Evolutionary conservation across 2,329 filamentous ascomycete species (phyloP), one percentile per base, ranked within the genome.

Genomic region (Didymella segeticola): DNA sequence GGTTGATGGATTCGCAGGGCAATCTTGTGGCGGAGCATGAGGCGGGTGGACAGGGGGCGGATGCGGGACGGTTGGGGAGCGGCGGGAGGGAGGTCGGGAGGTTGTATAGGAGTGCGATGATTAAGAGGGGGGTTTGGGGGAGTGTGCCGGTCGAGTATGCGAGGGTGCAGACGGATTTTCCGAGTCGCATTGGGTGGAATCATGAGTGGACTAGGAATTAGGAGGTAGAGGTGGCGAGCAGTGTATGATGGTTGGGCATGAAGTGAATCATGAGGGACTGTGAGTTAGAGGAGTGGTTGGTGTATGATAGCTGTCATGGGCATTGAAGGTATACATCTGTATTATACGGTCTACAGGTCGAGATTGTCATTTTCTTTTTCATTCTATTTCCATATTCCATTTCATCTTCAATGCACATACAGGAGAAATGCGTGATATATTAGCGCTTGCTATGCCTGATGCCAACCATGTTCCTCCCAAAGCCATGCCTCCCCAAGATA

Each of bases 111-210:
- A 87, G 91, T 58, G 91, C 93, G 1, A 91, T 96, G 88, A 86
- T 90, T 77, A 98, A 97, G 86, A 89, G 89, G 77, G 90, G 90
- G 6, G 81, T 96, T 15, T 96, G 89, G 79, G 82, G 82, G 91
- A 86, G 87, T 54, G 83, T 97, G 52, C 95, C 95, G 12, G 93
- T 98, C 68, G 95, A 99, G 82, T 97, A 96, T 80, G 89, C 89
- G 23, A 81, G 90, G 61, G 80, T 85, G 59, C 89, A 96, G 83
- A 93, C 90, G 26, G 93, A 98, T 71, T 91, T 85, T 43, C 93
- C 93, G 6, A 80, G 82, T 0, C 83, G 82, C 69, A 85, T 88
- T 63, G 86, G 91, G n/a, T 99, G 93, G 92, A 95, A 98, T 78
- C 87, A 96, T 77, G 88, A 80, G 11, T 99, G 95, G 95, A 96